Conservation (phyloP, 441 rosid species). For the Flueggea neowawraea region DNA sequence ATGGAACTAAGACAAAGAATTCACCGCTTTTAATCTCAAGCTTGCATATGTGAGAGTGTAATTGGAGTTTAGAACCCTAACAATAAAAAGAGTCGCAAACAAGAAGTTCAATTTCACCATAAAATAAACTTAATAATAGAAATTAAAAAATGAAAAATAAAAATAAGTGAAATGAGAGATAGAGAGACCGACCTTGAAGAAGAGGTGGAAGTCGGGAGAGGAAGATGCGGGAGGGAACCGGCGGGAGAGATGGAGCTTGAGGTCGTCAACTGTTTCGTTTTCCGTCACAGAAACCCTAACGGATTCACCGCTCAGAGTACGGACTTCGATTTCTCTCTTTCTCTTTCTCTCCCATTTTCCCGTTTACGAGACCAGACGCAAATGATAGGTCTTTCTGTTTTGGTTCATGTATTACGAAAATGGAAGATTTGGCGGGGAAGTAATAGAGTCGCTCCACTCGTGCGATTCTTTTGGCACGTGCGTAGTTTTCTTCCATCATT, state of each 20-base stretch:
- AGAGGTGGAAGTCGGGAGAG: slow-evolving; percentile 75
- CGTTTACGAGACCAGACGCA: neutral
- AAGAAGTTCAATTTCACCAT: neutral
- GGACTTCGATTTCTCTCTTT: slow-evolving; percentile 50
- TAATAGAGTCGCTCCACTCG: neutral
- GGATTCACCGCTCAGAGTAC: slow-evolving; percentile 65
- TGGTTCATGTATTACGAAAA: neutral
- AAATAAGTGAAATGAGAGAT: neutral
- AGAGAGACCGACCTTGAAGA: slow-evolving; percentile 48
- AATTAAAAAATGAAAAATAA: neutral
- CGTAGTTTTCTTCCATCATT: neutral
- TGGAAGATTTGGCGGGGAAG: slow-evolving; percentile 2
- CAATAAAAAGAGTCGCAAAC: neutral
- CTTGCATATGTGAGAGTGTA: slow-evolving; percentile 33
- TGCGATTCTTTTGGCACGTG: neutral
- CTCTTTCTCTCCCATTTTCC: slow-evolving; percentile 8
- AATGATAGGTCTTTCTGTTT: neutral
- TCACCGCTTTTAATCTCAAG: slow-evolving; percentile 41
- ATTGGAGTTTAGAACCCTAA: slow-evolving; percentile 67
- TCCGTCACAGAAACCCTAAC: slow-evolving; percentile 31
- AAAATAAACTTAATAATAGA: neutral
- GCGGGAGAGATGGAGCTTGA: slow-evolving; percentile 53
- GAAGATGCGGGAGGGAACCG: slow-evolving; percentile 62
- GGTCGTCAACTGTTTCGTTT: slow-evolving; percentile 41
- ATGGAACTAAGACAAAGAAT: slow-evolving; percentile 68